Conservation (phyloP, 352 stramenopile genomes). For the Peronospora farinosa region DNA sequence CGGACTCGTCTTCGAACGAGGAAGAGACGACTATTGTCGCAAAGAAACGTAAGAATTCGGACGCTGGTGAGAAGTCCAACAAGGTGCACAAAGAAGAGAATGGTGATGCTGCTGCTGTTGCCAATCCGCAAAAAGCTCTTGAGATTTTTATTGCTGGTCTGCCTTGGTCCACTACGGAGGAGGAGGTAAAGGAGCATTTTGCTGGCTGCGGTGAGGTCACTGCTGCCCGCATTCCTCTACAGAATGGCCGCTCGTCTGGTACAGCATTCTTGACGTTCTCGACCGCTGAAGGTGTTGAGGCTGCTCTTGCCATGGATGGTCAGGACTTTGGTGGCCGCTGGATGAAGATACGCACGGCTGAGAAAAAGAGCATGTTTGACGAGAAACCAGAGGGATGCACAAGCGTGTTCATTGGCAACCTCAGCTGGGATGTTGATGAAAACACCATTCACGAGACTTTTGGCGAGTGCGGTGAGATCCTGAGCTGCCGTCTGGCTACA, state of each 20-base stretch:
- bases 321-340: conserved; percentile 91
- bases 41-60: conserved; percentile 84
- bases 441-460: conserved; percentile 91
- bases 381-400: conserved; percentile 92
- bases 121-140: conserved; percentile 41
- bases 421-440: conserved; percentile 95
- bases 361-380: conserved; percentile 81
- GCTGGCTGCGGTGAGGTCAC: conserved; percentile 86
- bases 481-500: conserved; percentile 90
- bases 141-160: conserved; percentile 91
- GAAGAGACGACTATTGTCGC: conserved; percentile 64
- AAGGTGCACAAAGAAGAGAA: conserved; percentile 78
- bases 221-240: conserved; percentile 76
- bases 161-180: conserved; percentile 91
- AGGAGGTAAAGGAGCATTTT: conserved; percentile 94
- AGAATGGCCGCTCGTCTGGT: conserved; percentile 88
- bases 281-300: conserved; percentile 56
- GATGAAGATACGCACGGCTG: conserved; percentile 91
- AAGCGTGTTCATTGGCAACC: conserved; percentile 97
- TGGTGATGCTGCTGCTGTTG: conserved; percentile 48
- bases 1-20: conserved; percentile 56
- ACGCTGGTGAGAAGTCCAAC: conserved; percentile 46
- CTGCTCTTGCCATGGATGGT: conserved; percentile 89
- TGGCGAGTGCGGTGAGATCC: conserved; percentile 92
- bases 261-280: conserved; percentile 95